A percentile compares a stretch with the other conserved stretches of the same genome.
Evolutionary conservation across 495 filamentous ascomycete genomes (phyloP).

Genomic region (Penicillium nucicola): DNA sequence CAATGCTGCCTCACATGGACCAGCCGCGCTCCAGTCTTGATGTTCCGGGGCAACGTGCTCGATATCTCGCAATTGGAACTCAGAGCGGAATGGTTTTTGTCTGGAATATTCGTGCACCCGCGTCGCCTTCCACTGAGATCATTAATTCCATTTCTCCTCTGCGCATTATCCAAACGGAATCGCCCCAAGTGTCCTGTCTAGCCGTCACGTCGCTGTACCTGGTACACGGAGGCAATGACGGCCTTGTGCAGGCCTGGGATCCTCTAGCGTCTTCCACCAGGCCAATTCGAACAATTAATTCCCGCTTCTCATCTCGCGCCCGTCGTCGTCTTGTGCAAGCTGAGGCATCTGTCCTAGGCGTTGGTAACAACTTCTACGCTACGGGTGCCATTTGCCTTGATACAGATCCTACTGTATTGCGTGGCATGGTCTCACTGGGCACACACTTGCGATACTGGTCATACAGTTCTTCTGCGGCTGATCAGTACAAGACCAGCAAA

Average conservation of each 20-base stretch:
- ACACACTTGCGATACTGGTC: conserved; percentile 89
- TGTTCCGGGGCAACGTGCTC: conserved; percentile 79
- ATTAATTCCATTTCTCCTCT: conserved; percentile 61
- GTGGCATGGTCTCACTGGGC: conserved; percentile 87
- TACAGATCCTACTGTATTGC: conserved; percentile 82
- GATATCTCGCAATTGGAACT: conserved; percentile 79
- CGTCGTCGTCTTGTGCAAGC: conserved; percentile 71
- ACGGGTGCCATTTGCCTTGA: conserved; percentile 83
- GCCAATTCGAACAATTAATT: conserved; percentile 85
- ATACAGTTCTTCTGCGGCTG: conserved; percentile 71
- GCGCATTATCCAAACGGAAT: conserved; percentile 84
- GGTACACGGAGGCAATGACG: conserved; percentile 91
- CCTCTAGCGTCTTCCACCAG: conserved; percentile 75
- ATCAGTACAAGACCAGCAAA: conserved; percentile 63
- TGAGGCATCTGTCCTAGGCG: conserved; percentile 60
- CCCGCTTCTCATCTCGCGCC: conserved; percentile 78
- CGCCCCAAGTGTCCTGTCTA: conserved; percentile 81
- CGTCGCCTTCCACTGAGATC: conserved; percentile 45
- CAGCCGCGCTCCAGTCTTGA: conserved; percentile 39
- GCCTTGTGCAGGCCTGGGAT: conserved; percentile 96
- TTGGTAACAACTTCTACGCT: conserved; percentile 76
- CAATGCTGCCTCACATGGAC: conserved; percentile 48
- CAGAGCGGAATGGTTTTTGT: conserved; percentile 71
- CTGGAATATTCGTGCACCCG: conserved; percentile 77
- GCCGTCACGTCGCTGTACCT: conserved; percentile 83